phyloP scores from a whole-genome alignment of 345 rosid genomes.

The Lagerstroemia speciosa region DNA sequence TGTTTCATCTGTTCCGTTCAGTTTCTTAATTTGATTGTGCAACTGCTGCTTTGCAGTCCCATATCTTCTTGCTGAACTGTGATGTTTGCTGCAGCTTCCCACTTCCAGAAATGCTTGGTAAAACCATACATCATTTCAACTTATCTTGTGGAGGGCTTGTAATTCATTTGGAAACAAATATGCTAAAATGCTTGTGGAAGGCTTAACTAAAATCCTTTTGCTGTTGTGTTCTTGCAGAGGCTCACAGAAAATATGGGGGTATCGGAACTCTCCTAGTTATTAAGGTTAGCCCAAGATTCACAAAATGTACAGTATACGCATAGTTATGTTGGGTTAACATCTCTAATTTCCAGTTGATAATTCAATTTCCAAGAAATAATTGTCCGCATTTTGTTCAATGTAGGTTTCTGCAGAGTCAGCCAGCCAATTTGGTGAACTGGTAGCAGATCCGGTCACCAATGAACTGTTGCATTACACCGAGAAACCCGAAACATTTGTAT shows the following conservation, averaged over 20 bases:
- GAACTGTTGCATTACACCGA: conserved; percentile 92
- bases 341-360: not conserved
- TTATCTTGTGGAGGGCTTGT: not conserved
- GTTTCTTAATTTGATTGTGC: not conserved
- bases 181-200: conserved; percentile 1
- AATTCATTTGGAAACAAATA: not conserved
- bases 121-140: conserved; percentile 1
- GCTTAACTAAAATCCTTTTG: conserved; percentile 5
- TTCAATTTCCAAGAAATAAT: not conserved
- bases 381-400: not conserved
- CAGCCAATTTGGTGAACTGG: conserved; percentile 84
- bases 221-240: conserved; percentile 41
- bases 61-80: conserved; percentile 82
- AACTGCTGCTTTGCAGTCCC: conserved; percentile 44
- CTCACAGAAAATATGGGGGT: conserved; percentile 67
- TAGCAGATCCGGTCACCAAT: conserved; percentile 81
- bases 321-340: not conserved
- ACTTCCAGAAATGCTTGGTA: conserved; percentile 81
- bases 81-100: conserved; percentile 98
- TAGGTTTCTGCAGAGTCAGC: conserved; percentile 95
- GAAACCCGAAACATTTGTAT: conserved; percentile 93
- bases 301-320: not conserved
- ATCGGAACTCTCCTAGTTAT: conserved; percentile 82
- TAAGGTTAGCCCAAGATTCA: conserved; percentile 45
- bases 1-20: not conserved